A percentile compares a stretch with the other conserved stretches of the same genome.
phyloP scores from a whole-genome alignment of 2,329 filamentous ascomycete species.

The Ambrosiella cleistominuta region DNA sequence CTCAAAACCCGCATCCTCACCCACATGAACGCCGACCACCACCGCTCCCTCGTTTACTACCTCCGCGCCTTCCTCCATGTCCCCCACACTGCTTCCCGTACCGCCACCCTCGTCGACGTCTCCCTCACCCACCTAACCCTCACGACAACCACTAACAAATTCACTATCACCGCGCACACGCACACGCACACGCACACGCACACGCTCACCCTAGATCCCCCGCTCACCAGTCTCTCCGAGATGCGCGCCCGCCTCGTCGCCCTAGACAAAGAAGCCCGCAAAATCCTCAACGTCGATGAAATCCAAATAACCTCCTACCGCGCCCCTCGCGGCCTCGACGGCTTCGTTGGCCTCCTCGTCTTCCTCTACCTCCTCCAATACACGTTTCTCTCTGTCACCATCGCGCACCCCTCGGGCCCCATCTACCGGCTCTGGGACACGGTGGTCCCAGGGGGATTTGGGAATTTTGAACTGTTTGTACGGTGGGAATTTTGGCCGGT shows the following conservation, averaged over 20 bases:
- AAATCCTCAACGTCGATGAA: slow-evolving; percentile 40
- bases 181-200: slow-evolving; percentile 27
- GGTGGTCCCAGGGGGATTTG: slow-evolving; percentile 28
- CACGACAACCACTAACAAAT: slow-evolving; percentile 29
- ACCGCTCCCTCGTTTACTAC: slow-evolving; percentile 55
- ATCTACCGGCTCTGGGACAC: neutral
- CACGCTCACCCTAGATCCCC: slow-evolving; percentile 48
- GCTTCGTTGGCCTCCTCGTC: slow-evolving; percentile 29
- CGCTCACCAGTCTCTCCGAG: slow-evolving; percentile 50
- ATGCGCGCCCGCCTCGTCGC: slow-evolving; percentile 52
- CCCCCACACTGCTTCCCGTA: neutral
- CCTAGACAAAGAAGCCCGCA: slow-evolving; percentile 43
- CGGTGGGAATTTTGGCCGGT: slow-evolving; percentile 40
- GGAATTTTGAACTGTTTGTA: slow-evolving; percentile 40
- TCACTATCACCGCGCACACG: slow-evolving; percentile 17
- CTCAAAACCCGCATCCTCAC: slow-evolving; percentile 32
- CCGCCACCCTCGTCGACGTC: slow-evolving; percentile 1
- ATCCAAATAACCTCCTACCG: slow-evolving; percentile 26
- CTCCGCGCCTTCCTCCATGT: slow-evolving; percentile 4
- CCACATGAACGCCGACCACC: slow-evolving; percentile 81
- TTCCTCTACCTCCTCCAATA: slow-evolving; percentile 30
- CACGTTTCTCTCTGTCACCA: slow-evolving; percentile 1
- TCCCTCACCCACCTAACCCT: slow-evolving; percentile 43
- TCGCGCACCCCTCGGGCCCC: neutral
- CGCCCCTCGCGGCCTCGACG: slow-evolving; percentile 20